Base-by-base conservation (phyloP, 345 rosid genomes). In the Salix brachista region DNA sequence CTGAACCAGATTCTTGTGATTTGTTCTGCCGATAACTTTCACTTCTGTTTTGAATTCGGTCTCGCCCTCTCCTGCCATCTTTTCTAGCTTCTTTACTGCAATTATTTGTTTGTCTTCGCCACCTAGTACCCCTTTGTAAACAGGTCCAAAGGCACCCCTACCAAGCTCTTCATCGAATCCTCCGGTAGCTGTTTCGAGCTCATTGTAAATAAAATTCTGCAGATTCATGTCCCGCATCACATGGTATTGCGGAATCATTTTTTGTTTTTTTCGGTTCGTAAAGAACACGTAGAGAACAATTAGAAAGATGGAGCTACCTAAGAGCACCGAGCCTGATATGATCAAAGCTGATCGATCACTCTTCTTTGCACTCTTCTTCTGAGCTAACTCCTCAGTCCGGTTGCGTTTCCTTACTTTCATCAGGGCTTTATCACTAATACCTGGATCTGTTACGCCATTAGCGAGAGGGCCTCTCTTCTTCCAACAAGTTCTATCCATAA, bases 1-100 rank as follows among this genome's bases (percentile, higher is more conserved):
- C 8, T 78, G 68, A 18, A 83, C 88, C 26, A 85, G 70, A 72
- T 86, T 86, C 75, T 77, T 86, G 78, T 86, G 88, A 76, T 60
- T 82, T 2, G 80, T 87, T 71, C 73, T 75, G 41, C 86, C 84
- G 16, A 80, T 80, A 11, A 66, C 78, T 16, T 78, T 56, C 16
- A 78, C 67, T 46, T 85, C 85, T 13, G 70, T 70, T 26, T 64
- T 68, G 75, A 88, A 81, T 72, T 83, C 87, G 70, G 74, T 78
- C 13, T 84, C 78, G 5, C 65, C 39, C 19, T 78, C 80, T 5
- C 71, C 65, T 23, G 41, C 66, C 11, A 69, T 54, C 19, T 75
- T 77, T 25, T 68, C 65, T 37, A 84, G 58, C 81, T 69, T 80
- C 86, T 84, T 88, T 42, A 88, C 85, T 18, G 90, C 84, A 23